Conservation (phyloP, 176 grass and related monocot genomes). For the Puccinellia tenuiflora region DNA sequence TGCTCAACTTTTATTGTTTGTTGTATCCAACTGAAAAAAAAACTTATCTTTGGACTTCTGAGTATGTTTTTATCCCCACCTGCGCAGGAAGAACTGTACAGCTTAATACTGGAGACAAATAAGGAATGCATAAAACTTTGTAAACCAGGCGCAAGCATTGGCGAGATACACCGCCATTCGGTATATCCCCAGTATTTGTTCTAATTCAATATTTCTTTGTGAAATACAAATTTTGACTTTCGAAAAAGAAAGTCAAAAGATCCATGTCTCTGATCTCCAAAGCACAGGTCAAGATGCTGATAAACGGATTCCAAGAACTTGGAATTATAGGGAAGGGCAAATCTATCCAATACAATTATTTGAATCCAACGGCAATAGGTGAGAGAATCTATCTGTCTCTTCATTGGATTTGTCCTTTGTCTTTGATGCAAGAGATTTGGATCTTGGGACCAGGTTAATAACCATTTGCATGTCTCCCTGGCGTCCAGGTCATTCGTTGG, state of each 20-base stretch:
- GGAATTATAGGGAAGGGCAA: constrained; percentile 64
- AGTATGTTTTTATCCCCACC: not conserved
- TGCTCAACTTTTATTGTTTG: not conserved
- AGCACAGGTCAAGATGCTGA: constrained; percentile 65
- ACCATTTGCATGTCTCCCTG: constrained; percentile 6
- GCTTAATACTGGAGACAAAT: constrained; percentile 89
- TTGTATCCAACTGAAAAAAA: not conserved
- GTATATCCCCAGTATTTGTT: constrained; percentile 28
- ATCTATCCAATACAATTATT: constrained; percentile 58
- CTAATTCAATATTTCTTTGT: not conserved
- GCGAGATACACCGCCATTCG: constrained; percentile 73
- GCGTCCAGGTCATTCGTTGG: constrained; percentile 79
- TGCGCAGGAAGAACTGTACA: constrained; percentile 82
- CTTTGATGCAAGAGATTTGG: constrained; percentile 19
- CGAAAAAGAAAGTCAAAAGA: not conserved
- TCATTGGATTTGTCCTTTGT: constrained; percentile 11
- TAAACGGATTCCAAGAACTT: constrained; percentile 78
- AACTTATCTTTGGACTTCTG: not conserved
- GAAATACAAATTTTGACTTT: not conserved
- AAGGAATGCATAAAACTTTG: constrained; percentile 96
- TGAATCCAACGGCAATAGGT: constrained; percentile 98
- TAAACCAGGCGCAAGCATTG: constrained; percentile 73
- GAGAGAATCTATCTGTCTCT: not conserved
- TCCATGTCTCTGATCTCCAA: not conserved
- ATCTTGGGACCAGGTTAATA: constrained; percentile 9